Evolutionary conservation across 805 yeast genomes (phyloP).

Genomic region (Ogataea trehaloabstinens): DNA sequence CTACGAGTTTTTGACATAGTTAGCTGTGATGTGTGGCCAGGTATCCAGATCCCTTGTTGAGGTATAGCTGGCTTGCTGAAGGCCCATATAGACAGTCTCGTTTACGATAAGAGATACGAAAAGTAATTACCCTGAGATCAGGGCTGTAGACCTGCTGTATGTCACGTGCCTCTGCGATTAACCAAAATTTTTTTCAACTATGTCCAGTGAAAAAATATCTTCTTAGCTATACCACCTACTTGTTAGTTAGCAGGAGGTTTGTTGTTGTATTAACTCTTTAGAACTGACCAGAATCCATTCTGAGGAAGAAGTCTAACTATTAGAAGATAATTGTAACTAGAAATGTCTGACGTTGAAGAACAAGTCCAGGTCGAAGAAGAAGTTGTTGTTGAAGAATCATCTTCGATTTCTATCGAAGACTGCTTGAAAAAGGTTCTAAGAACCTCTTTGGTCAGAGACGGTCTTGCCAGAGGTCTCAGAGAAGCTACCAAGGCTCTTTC

Average conservation of each 20-base stretch:
- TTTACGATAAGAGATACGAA: too few relatives aligned
- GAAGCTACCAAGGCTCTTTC: constrained; percentile 99
- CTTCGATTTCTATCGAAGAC: constrained; percentile 94
- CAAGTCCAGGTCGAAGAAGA: constrained; percentile 76
- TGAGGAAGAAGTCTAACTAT: constrained; percentile 39
- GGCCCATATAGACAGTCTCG: too few relatives aligned
- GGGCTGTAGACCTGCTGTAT: constrained; percentile 3
- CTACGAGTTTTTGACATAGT: constrained; percentile 42
- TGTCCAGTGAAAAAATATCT: too few relatives aligned
- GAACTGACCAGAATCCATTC: constrained; percentile 37
- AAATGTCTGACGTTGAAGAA: constrained; percentile 92
- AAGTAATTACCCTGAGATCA: too few relatives aligned
- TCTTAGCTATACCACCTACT: too few relatives aligned
- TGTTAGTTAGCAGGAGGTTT: too few relatives aligned
- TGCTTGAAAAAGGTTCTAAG: constrained; percentile 97
- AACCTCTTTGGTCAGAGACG: constrained; percentile 97
- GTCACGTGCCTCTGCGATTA: constrained; percentile 4
- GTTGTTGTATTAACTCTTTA: not conserved
- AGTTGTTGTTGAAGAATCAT: constrained; percentile 78
- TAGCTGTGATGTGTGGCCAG: too few relatives aligned
- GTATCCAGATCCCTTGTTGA: not conserved
- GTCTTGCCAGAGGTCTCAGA: constrained; percentile 99
- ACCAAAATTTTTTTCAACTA: too few relatives aligned
- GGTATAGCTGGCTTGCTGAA: constrained; percentile 1
- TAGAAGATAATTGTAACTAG: constrained; percentile 10